Conservation (phyloP, 2,329 filamentous ascomycete species). For the Zasmidium cellare region DNA sequence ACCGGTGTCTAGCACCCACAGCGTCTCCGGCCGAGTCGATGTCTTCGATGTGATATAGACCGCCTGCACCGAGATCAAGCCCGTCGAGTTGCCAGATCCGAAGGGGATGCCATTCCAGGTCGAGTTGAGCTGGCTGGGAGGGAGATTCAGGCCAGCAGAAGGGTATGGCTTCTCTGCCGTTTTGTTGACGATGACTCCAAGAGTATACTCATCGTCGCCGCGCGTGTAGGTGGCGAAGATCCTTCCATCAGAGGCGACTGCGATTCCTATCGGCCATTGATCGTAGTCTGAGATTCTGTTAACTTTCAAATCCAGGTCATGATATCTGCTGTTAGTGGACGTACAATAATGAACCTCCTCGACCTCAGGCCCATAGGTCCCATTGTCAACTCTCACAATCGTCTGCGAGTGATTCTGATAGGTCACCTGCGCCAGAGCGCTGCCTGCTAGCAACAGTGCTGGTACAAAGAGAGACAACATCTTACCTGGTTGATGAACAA, state of each 20-base stretch:
- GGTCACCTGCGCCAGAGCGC: slow-evolving; percentile 23
- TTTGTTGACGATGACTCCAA: slow-evolving; percentile 49
- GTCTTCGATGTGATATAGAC: slow-evolving; percentile 45
- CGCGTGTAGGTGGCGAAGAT: slow-evolving; percentile 50
- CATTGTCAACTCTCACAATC: slow-evolving; percentile 46
- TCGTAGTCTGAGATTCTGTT: slow-evolving; percentile 34
- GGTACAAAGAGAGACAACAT: slow-evolving; percentile 2
- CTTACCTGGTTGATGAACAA: not conserved
- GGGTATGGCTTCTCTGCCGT: slow-evolving; percentile 52
- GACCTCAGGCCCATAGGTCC: slow-evolving; percentile 48
- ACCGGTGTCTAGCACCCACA: slow-evolving; percentile 50
- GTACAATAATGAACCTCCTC: slow-evolving; percentile 52
- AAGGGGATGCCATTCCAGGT: slow-evolving; percentile 45
- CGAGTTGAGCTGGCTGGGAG: slow-evolving; percentile 39
- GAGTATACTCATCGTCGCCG: slow-evolving; percentile 48
- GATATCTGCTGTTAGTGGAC: slow-evolving; percentile 11
- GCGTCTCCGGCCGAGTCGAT: slow-evolving; percentile 39
- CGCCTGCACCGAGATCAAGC: slow-evolving; percentile 48
- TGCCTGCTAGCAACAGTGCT: slow-evolving; percentile 14
- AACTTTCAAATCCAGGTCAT: not conserved
- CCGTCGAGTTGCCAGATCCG: slow-evolving; percentile 43
- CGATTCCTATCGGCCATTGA: slow-evolving; percentile 49
- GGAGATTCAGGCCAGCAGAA: slow-evolving; percentile 39
- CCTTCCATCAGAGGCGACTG: slow-evolving; percentile 44
- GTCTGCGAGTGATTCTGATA: slow-evolving; percentile 33